These are phyloP conservation scores for Fusarium sp. DNA, from an alignment of 2,329 filamentous ascomycete species.

Conservation along the genomic window DNA sequence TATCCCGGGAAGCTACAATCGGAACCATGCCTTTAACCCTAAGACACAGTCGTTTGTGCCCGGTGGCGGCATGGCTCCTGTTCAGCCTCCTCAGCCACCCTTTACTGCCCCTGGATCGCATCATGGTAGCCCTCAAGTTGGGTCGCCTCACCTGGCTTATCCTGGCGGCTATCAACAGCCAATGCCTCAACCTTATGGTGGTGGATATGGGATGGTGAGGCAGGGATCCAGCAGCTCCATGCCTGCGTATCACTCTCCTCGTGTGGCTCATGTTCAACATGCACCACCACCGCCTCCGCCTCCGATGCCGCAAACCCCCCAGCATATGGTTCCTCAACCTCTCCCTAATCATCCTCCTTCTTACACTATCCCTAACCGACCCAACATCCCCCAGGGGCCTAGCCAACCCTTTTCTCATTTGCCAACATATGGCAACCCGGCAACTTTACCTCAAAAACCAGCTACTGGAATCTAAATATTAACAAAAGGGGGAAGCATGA, in stretches of 20 bases:
- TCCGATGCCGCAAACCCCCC: conserved; percentile 56
- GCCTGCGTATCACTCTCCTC: conserved; percentile 64
- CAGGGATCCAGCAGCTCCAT: conserved; percentile 71
- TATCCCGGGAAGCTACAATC: conserved; percentile 85
- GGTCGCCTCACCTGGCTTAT: conserved; percentile 67
- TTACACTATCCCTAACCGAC: conserved; percentile 64
- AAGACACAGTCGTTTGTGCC: conserved; percentile 95
- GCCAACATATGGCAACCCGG: conserved; percentile 72
- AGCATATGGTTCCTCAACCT: conserved; percentile 59
- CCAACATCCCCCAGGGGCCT: conserved; percentile 60
- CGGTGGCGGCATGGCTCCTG: conserved; percentile 64
- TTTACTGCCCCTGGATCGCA: conserved; percentile 66
- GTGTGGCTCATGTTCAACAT: conserved; percentile 56
- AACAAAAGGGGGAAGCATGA: conserved; percentile 48
- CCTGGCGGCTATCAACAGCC: conserved; percentile 63
- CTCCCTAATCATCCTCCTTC: conserved; percentile 60
- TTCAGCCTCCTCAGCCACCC: conserved; percentile 64
- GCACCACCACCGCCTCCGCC: conserved; percentile 60
- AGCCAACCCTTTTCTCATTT: conserved; percentile 67
- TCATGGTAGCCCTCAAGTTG: conserved; percentile 68
- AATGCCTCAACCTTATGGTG: conserved; percentile 63
- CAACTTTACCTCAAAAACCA: conserved; percentile 73
- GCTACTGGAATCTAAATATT: conserved; percentile 62
- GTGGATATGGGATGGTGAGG: conserved; percentile 69
- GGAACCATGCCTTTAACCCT: conserved; percentile 88